Conservation (phyloP, 2,329 filamentous ascomycete genomes). For the Ceratocystis cacaofunesta region DNA sequence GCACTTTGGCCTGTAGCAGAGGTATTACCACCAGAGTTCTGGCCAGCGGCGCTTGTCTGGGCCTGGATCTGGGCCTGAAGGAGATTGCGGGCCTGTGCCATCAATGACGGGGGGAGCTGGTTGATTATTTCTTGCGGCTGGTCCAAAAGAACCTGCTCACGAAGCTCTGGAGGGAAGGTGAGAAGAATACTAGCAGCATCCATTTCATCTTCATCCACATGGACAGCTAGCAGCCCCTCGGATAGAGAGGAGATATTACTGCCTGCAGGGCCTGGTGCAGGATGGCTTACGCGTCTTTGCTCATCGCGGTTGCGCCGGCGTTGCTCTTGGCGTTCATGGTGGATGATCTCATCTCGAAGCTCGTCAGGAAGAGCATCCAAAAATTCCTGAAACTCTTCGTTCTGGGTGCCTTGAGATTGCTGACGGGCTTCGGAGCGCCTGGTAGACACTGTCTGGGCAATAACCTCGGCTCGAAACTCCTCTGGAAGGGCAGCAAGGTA, state of each 20-base stretch:
- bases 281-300: conserved; percentile 50
- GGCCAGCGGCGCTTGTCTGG: background rate
- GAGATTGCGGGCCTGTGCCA: conserved; percentile 68
- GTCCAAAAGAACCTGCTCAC: conserved; percentile 77
- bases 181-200: conserved; percentile 85
- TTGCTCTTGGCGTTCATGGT: conserved; percentile 78
- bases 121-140: conserved; percentile 80
- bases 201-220: conserved; percentile 46
- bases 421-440: conserved; percentile 62
- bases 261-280: conserved; percentile 24
- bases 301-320: conserved; percentile 78
- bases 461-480: conserved; percentile 88
- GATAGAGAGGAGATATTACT: conserved; percentile 1
- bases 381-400: conserved; percentile 84
- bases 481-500: conserved; percentile 96
- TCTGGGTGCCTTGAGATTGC: conserved; percentile 56
- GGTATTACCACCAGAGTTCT: background rate
- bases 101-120: conserved; percentile 69
- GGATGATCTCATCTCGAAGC: conserved; percentile 75
- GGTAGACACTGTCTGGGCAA: conserved; percentile 75
- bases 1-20: background rate
- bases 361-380: conserved; percentile 83
- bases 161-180: conserved; percentile 69
- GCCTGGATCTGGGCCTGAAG: conserved; percentile 14
- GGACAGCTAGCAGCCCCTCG: background rate